Base-by-base conservation (phyloP, 352 stramenopile genomes). In the Peronospora belbahrii region DNA sequence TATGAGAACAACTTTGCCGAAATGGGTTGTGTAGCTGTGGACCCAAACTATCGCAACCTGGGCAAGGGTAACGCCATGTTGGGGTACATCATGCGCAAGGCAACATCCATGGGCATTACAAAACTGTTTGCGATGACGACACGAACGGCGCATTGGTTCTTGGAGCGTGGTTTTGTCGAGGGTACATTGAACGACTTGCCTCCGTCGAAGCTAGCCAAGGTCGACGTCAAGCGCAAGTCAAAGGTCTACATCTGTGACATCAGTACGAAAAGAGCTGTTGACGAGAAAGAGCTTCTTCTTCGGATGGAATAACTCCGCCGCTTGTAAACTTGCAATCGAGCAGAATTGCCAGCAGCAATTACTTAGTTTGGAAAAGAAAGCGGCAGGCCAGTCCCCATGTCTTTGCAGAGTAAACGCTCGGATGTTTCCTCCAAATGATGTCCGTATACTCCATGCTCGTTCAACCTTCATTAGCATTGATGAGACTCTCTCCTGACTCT, bases 111-210 rank as follows among this genome's bases (percentile, higher is more conserved):
- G 65, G 78, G 81, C 13, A 74, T 96, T 28, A 86, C 71, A 30
- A 95, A 94, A 42, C 68, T 98, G 6, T 99, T 99, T 51, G 95
- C 98, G n/a, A 74, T 99, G 30, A 98, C 90, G 19, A 99, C 96
- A 18, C 87, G 95, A 63, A 99, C 96, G 13, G 97, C 97, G 58
- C 92, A 98, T 64, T 99, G 94, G 94, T 99, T 99, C 65, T 66
- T 98, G 43, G 96, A 99, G 70, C 75, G 95, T 24, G 95, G 94
- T 15, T 99, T 98, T 58, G 72, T 87, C 48, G 77, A 95, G 56
- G 88, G 90, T 6, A 60, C 63, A 5, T 82, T 98, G 18, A 71
- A 89, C n/a, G 80, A 90, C 19, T 66, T 96, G n/a, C 86, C 86
- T 10, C 57, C 65, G 23, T 88, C 74, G 10, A 93, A 93, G 65